Conservation (phyloP, 208 protist genomes). For the Crithidia bombi region DNA sequence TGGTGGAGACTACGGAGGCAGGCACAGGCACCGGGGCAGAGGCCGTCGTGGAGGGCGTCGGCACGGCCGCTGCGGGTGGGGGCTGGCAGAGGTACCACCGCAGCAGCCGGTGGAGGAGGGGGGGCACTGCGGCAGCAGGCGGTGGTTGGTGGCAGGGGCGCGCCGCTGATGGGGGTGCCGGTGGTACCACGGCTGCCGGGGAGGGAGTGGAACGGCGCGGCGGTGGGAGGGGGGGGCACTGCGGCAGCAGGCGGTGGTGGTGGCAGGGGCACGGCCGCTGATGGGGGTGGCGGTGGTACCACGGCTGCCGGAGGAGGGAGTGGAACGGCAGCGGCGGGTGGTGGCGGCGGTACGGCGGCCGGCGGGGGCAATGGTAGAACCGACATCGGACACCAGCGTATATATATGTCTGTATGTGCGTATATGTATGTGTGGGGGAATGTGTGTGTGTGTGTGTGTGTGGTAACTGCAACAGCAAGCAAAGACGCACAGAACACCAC, state of each 20-base stretch:
- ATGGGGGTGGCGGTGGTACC: conserved; percentile 29
- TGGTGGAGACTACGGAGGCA: conserved; percentile 20
- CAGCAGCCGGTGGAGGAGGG: conserved; percentile 21
- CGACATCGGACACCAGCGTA: no score
- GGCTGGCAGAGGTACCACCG: no score
- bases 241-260: conserved; percentile 11
- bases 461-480: no score
- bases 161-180: conserved; percentile 18
- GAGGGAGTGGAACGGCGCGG: conserved; percentile 33
- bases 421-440: no score
- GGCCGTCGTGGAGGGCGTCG: no score
- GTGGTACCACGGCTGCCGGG: conserved; percentile 17
- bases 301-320: conserved; percentile 26
- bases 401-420: not conserved
- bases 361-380: conserved; percentile 30
- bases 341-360: conserved; percentile 31
- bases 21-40: conserved; percentile 19
- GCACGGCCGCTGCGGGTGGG: conserved; percentile 28
- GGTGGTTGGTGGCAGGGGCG: conserved; percentile 18
- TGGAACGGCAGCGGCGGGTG: conserved; percentile 24
- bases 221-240: conserved; percentile 18
- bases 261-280: conserved; percentile 17
- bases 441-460: no score
- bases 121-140: conserved; percentile 18
- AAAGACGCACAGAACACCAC: no score